Base-by-base conservation (phyloP, 1,284 basidiomycete genomes). In the Papiliotrema terrestris region DNA sequence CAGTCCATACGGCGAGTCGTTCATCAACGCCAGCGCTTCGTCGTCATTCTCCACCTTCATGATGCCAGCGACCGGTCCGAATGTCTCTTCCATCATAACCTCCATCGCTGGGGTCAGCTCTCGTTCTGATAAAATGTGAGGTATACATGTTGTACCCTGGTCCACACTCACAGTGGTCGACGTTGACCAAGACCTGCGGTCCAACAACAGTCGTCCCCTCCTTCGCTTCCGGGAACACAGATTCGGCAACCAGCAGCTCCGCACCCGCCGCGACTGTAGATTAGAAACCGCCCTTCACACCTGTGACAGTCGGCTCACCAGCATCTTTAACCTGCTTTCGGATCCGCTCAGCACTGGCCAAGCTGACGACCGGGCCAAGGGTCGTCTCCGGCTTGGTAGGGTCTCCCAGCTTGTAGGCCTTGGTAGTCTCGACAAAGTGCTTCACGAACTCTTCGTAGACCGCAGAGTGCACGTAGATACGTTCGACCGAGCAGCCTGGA, bases 1-100 rank as follows among this genome's bases (percentile, higher is more conserved):
- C 49, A 98, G 81, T 14, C 94, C 94, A 71, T 94, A 97, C 1
- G 83, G 84, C n/a, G 92, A 96, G 75, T 97, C 92, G 75, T 98
- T 97, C 89, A 98, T 97, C 32, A 96, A 81, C 35, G 78, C 71
- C 54, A 97, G 78, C 0, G 93, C 93, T 72, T 95, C 91, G 49
- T 86, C 85, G 57, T 77, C 74, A 32, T 51, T 61, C 53, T 76
- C 74, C 1, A 88, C 89, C 80, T 91, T 92, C 78, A 91, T 88
- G 61, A 97, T 91, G 8, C 91, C 91, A 36, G 95, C 80, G 8
- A 93, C 83, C 1, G 94, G 94, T 0, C 94, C 94, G 61, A 94
- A 93, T 0, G 88, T 89, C 75, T 83, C 66, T 65, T 86, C 86
- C 79, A 78, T 89, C 93, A 97, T 96, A 37, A 96, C 79, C 20